A percentile compares a stretch with the other conserved stretches of the same genome.
Conservation (phyloP, 768 basidiomycete genomes). For the Naganishia onofrii region DNA sequence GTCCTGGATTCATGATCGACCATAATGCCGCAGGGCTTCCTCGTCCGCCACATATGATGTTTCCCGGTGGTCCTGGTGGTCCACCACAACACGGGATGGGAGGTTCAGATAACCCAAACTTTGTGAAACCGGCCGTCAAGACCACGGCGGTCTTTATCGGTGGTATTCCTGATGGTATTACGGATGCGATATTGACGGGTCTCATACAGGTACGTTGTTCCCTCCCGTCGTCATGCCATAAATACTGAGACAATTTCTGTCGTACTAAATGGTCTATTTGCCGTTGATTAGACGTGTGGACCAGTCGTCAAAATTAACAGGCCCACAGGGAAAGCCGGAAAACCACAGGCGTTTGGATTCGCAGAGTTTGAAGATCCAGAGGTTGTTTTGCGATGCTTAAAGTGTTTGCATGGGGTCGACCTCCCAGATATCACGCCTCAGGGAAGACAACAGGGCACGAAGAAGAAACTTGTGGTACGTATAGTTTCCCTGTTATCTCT, state of each 20-base stretch:
- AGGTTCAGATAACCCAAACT: slow-evolving; percentile 38
- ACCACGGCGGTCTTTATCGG: slow-evolving; percentile 82
- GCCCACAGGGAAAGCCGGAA: slow-evolving; percentile 84
- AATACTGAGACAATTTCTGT: background rate
- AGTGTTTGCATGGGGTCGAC: slow-evolving; percentile 64
- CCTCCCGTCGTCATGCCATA: slow-evolving; percentile 1
- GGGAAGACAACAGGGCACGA: slow-evolving; percentile 56
- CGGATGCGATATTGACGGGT: slow-evolving; percentile 73
- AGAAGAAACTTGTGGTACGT: slow-evolving; percentile 71
- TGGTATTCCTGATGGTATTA: slow-evolving; percentile 89
- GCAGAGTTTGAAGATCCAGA: slow-evolving; percentile 93
- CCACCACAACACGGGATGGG: background rate
- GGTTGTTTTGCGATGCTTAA: slow-evolving; percentile 73
- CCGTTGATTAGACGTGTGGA: slow-evolving; percentile 71
- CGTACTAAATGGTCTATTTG: background rate
- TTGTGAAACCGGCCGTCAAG: slow-evolving; percentile 54
- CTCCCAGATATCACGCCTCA: slow-evolving; percentile 59
- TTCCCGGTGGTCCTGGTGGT: background rate
- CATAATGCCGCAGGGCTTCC: slow-evolving; percentile 34
- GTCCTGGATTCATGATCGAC: slow-evolving; percentile 5
- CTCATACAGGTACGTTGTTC: slow-evolving; percentile 73
- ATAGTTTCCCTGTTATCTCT: background rate
- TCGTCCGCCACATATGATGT: slow-evolving; percentile 32
- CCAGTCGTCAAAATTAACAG: slow-evolving; percentile 85
- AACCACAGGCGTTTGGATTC: slow-evolving; percentile 95